phyloP scores from a whole-genome alignment of 352 stramenopile species.

The Phytopythium kandeliae region DNA sequence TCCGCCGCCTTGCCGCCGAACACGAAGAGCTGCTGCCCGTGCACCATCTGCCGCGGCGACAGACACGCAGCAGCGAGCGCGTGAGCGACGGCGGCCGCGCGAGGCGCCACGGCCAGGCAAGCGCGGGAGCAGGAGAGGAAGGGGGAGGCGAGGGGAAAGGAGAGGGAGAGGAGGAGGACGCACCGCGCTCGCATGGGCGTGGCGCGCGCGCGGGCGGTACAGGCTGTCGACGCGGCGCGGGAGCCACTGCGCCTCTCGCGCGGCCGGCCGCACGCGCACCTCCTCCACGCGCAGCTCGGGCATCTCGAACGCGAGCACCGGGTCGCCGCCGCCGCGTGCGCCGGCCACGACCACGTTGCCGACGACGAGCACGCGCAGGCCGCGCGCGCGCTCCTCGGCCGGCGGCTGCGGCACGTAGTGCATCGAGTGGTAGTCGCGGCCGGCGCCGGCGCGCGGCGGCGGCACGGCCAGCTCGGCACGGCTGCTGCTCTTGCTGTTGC shows the following conservation, averaged over 20 bases:
- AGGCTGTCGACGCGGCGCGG: conserved; percentile 34
- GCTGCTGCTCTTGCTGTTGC: background rate
- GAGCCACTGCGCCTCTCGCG: conserved; percentile 50
- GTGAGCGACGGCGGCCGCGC: too few relatives aligned
- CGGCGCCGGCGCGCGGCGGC: conserved; percentile 14
- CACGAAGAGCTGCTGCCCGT: conserved; percentile 57
- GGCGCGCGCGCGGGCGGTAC: conserved; percentile 51
- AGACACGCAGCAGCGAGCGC: too few relatives aligned
- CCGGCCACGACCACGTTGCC: conserved; percentile 52
- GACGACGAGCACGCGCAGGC: conserved; percentile 55
- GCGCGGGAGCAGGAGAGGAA: too few relatives aligned
- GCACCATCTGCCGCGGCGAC: conserved; percentile 22
- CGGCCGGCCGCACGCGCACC: conserved; percentile 40
- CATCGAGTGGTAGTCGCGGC: conserved; percentile 66
- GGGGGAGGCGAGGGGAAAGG: too few relatives aligned
- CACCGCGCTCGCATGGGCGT: conserved; percentile 60
- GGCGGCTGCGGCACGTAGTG: conserved; percentile 47
- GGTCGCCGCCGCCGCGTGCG: conserved; percentile 5
- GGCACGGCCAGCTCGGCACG: background rate
- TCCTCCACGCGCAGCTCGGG: conserved; percentile 56
- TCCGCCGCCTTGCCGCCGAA: conserved; percentile 63
- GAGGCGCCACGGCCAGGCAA: too few relatives aligned
- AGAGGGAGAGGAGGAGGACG: background rate
- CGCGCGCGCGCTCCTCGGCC: conserved; percentile 25
- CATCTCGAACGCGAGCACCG: conserved; percentile 32